A percentile compares a stretch with the other conserved stretches of the same genome.
phyloP scores from a whole-genome alignment of 2,329 filamentous ascomycete species.

The Arachnopeziza araneosa region DNA sequence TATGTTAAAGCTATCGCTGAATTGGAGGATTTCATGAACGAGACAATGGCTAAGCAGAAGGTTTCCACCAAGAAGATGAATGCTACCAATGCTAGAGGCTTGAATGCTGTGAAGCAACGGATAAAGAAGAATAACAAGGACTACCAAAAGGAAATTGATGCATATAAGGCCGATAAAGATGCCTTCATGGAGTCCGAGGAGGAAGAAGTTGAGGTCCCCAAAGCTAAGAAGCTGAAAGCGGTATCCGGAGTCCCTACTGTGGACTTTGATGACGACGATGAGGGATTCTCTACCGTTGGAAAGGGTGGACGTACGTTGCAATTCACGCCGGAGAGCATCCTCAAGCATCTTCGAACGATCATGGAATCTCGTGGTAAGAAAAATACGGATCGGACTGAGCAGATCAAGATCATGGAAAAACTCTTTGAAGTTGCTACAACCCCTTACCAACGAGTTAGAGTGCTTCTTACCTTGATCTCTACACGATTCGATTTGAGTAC shows the following conservation, averaged over 20 bases:
- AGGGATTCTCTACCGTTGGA: conserved; percentile 84
- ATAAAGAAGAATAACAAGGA: conserved; percentile 99
- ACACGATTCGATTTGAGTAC: conserved; percentile 90
- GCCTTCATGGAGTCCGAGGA: conserved; percentile 83
- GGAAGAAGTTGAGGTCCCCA: conserved; percentile 52
- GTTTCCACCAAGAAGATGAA: conserved; percentile 98
- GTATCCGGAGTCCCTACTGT: conserved; percentile 45
- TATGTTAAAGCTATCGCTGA: conserved; percentile 93
- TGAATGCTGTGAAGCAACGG: conserved; percentile 96
- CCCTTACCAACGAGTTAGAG: conserved; percentile 90
- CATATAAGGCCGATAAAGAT: conserved; percentile 80
- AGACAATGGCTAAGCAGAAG: conserved; percentile 93
- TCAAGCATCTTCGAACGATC: conserved; percentile 91
- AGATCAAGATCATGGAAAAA: conserved; percentile 97
- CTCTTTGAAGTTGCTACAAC: conserved; percentile 81
- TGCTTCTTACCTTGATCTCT: conserved; percentile 85
- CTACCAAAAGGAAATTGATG: conserved; percentile 79
- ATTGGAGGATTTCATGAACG: conserved; percentile 89
- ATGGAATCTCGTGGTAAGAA: conserved; percentile 97
- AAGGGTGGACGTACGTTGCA: conserved; percentile 83
- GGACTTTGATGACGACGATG: conserved; percentile 59
- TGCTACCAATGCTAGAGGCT: conserved; percentile 83
- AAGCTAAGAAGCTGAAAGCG: conserved; percentile 48
- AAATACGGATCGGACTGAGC: conserved; percentile 92
- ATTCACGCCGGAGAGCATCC: conserved; percentile 95